These are phyloP conservation scores for Talaromyces pinophilus DNA, from an alignment of 2,329 filamentous ascomycete genomes.

Conservation along the genomic window DNA sequence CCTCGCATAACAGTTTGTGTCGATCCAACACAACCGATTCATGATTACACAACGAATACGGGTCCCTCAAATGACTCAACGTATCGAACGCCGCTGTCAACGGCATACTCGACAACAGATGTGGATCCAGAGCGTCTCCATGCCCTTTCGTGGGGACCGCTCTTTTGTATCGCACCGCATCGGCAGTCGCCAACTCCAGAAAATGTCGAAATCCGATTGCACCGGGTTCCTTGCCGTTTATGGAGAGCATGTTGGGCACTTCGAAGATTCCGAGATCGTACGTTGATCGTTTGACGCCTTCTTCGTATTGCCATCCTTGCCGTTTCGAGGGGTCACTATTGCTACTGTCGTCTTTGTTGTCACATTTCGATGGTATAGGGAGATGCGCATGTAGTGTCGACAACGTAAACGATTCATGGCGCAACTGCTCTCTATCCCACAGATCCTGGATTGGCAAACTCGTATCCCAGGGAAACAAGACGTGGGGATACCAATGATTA, in stretches of 20 bases:
- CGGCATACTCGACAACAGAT: constrained; percentile 30
- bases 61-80: constrained; percentile 37
- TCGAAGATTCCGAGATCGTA: constrained; percentile 51
- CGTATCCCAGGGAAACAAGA: constrained; percentile 48
- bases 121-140: constrained; percentile 25
- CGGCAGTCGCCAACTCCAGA: constrained; percentile 49
- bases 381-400: constrained; percentile 49
- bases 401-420: constrained; percentile 45
- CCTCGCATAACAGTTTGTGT: constrained; percentile 39
- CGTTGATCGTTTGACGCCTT: constrained; percentile 38
- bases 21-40: constrained; percentile 41
- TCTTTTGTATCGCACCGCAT: constrained; percentile 32
- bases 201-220: constrained; percentile 52
- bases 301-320: constrained; percentile 24
- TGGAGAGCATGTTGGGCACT: constrained; percentile 52
- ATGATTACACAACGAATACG: constrained; percentile 38
- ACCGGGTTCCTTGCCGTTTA: constrained; percentile 49
- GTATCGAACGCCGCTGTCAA: constrained; percentile 38
- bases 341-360: constrained; percentile 26
- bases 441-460: constrained; percentile 43
- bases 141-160: constrained; percentile 26
- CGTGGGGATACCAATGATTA: constrained; percentile 45
- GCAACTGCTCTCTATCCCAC: constrained; percentile 42
- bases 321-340: constrained; percentile 25
- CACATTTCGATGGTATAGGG: constrained; percentile 41